Conservation (phyloP, 306 rosid genomes). For the Cicer arietinum region DNA sequence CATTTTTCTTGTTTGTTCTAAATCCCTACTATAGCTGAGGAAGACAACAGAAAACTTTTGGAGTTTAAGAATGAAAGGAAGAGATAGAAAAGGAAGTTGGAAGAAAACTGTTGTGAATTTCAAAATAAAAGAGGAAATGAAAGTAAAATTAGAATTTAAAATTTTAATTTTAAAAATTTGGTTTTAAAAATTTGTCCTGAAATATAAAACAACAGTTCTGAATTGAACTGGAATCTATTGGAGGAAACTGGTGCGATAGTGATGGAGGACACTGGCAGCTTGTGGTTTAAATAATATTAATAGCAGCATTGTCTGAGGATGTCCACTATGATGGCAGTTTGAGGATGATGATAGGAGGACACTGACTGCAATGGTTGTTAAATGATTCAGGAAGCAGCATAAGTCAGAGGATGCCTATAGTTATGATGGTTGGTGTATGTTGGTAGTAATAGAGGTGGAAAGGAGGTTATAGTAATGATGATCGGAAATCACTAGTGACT, state of each 20-base stretch:
- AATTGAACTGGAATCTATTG: neutral
- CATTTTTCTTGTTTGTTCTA: neutral
- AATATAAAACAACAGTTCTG: too few relatives aligned
- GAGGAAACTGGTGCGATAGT: neutral
- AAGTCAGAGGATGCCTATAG: neutral
- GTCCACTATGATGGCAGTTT: neutral
- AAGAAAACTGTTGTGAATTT: neutral
- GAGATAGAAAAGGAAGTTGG: neutral
- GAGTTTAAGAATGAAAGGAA: neutral
- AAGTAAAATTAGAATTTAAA: too few relatives aligned
- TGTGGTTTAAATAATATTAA: too few relatives aligned
- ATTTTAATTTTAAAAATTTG: too few relatives aligned
- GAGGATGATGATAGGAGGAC: neutral
- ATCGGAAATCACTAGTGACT: neutral
- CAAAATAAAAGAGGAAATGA: neutral
- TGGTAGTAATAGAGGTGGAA: neutral
- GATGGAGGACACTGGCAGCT: too few relatives aligned
- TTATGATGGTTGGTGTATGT: neutral
- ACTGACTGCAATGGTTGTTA: neutral
- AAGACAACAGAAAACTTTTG: too few relatives aligned
- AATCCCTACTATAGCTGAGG: neutral
- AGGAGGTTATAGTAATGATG: neutral
- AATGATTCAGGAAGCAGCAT: too few relatives aligned
- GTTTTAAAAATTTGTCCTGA: too few relatives aligned
- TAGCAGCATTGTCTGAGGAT: neutral